Conservation (phyloP, 139 green algal genomes). For the Chlamydomonas sp. region DNA sequence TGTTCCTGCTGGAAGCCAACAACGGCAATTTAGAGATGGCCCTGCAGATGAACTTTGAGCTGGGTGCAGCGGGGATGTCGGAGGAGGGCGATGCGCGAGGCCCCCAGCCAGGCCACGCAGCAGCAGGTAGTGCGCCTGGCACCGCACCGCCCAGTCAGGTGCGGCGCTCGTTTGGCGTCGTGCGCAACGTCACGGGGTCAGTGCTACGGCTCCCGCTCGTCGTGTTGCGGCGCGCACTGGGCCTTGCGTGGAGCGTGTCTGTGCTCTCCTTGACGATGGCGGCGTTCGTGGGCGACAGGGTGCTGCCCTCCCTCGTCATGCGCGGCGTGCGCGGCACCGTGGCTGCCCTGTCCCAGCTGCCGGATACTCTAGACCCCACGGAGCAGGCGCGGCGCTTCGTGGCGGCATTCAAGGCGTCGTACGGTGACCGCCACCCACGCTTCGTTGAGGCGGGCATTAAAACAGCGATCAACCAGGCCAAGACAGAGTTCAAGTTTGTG, state of each 20-base stretch:
- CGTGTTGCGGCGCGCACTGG: constrained; percentile 26
- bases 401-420: constrained; percentile 25
- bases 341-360: not conserved
- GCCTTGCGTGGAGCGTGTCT: constrained; percentile 13
- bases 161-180: not conserved
- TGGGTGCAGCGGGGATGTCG: no score
- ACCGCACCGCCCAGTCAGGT: not conserved
- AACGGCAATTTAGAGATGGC: constrained; percentile 29
- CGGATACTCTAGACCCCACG: constrained; percentile 13
- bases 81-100: no score
- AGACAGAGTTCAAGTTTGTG: constrained; percentile 63
- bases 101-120: no score
- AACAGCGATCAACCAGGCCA: constrained; percentile 30
- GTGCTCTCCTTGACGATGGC: not conserved
- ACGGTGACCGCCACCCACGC: constrained; percentile 28
- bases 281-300: constrained; percentile 27
- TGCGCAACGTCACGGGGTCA: not conserved
- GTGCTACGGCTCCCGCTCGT: constrained; percentile 19
- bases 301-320: constrained; percentile 43
- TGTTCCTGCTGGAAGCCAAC: constrained; percentile 25
- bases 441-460: constrained; percentile 35
- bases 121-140: not conserved
- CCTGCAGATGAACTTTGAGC: constrained; percentile 44
- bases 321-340: constrained; percentile 13
- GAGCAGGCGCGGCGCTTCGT: constrained; percentile 31